These are phyloP conservation scores for Euphorbia lathyris DNA, from an alignment of 345 rosid genomes.

Conservation along the genomic window DNA sequence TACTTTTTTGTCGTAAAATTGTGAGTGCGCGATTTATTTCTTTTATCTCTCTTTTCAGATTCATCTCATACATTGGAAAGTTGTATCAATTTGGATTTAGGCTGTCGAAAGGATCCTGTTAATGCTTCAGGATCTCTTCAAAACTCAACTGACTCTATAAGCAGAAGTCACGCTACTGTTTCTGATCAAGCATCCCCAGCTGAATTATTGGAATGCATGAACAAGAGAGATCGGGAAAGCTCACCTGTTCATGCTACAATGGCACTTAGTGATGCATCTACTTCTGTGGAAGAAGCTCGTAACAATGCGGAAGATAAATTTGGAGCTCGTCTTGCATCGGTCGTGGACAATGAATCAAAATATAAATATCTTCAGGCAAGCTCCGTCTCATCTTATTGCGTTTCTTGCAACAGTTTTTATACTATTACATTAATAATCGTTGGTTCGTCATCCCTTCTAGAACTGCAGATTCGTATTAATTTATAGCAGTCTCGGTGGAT, in stretches of 20 bases:
- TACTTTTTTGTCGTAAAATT: not conserved
- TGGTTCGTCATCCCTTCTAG: not conserved
- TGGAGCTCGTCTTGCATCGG: conserved; percentile 15
- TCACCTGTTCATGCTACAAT: conserved; percentile 7
- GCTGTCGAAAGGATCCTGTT: conserved; percentile 15
- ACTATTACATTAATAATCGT: not conserved
- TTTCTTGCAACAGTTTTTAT: not conserved
- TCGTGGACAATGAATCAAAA: conserved; percentile 16
- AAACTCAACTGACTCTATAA: conserved; percentile 26
- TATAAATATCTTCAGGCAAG: conserved; percentile 39
- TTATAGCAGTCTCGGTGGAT: not conserved
- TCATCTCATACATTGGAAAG: conserved; percentile 18
- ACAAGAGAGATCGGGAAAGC: conserved; percentile 16
- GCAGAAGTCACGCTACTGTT: conserved; percentile 19
- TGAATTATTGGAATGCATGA: conserved; percentile 1
- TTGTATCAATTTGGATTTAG: conserved; percentile 17
- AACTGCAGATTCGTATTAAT: not conserved
- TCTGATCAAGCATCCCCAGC: conserved; percentile 22
- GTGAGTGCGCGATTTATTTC: not conserved
- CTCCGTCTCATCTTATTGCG: not conserved
- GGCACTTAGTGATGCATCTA: conserved; percentile 6
- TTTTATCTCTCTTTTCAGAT: conserved; percentile 22
- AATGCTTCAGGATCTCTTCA: conserved; percentile 12
- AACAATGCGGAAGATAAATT: conserved; percentile 6
- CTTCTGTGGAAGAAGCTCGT: conserved; percentile 17